Percentiles rank a stretch among this genome's conserved stretches.
phyloP scores from a whole-genome alignment of 345 rosid species.

The Lepidium sativum region DNA sequence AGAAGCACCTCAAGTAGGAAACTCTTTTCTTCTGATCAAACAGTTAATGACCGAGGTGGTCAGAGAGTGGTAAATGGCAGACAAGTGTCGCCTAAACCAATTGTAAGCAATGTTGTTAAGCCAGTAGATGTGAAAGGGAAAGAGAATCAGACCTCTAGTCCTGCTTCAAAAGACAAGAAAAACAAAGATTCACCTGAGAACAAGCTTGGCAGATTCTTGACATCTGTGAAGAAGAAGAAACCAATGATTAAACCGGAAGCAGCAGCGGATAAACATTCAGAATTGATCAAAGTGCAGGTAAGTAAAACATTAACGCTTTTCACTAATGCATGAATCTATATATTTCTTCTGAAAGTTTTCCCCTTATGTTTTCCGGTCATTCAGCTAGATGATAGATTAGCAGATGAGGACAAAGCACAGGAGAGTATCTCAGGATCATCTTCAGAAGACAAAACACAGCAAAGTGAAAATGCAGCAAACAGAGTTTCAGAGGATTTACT shows the following conservation, averaged over 20 bases:
- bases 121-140: conserved; percentile 49
- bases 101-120: conserved; percentile 18
- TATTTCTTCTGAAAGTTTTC: not conserved
- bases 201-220: conserved; percentile 33
- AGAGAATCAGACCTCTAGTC: conserved; percentile 50
- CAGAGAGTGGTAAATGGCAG: conserved; percentile 34
- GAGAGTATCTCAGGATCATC: conserved; percentile 38
- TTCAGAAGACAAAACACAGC: conserved; percentile 32
- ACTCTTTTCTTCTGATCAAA: conserved; percentile 38
- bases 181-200: conserved; percentile 51
- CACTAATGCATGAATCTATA: not conserved
- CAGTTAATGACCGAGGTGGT: conserved; percentile 25
- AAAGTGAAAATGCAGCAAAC: conserved; percentile 45
- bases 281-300: conserved; percentile 9
- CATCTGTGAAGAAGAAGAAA: conserved; percentile 38
- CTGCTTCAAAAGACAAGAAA: conserved; percentile 44
- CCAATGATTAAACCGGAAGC: conserved; percentile 6
- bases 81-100: conserved; percentile 33
- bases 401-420: conserved; percentile 46
- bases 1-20: conserved; percentile 66
- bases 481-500: conserved; percentile 66
- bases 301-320: not conserved
- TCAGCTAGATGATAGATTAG: conserved; percentile 62
- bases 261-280: not conserved
- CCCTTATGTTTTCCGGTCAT: not conserved